Evolutionary conservation across 495 filamentous ascomycete genomes (phyloP).

Genomic region (Podospora anserina): DNA sequence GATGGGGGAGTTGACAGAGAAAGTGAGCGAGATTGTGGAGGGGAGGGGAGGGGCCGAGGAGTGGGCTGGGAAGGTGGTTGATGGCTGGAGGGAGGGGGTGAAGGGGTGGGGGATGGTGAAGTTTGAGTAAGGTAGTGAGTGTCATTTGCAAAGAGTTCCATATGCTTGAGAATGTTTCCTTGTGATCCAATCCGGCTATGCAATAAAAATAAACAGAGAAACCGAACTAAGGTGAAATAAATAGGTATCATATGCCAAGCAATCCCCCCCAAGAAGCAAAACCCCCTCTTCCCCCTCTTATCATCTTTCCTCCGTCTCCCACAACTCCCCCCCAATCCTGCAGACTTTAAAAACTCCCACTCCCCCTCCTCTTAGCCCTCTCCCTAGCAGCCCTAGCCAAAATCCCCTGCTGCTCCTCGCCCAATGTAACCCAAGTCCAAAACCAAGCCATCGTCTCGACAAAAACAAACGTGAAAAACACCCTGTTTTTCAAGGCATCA

Average conservation of each 20-base stretch:
- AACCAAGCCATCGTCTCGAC: constrained; percentile 85
- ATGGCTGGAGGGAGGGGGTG: constrained; percentile 43
- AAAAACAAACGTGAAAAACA: constrained; percentile 81
- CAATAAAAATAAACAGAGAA: background rate
- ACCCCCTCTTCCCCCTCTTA: background rate
- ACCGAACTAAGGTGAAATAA: constrained; percentile 1
- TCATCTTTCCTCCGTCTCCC: background rate
- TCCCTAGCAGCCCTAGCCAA: constrained; percentile 31
- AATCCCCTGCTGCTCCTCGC: constrained; percentile 47
- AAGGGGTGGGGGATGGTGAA: constrained; percentile 40
- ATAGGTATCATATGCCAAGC: background rate
- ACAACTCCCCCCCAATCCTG: background rate
- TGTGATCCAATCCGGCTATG: background rate
- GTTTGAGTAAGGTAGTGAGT: constrained; percentile 25
- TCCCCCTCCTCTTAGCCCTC: constrained; percentile 27
- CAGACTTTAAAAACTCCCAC: background rate
- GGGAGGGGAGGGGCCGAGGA: constrained; percentile 35
- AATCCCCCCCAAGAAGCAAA: background rate
- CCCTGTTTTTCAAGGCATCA: constrained; percentile 69
- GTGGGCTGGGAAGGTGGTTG: constrained; percentile 41
- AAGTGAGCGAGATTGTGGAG: constrained; percentile 28
- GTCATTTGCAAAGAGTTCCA: too few species aligned
- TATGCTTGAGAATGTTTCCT: background rate
- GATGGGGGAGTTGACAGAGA: constrained; percentile 21
- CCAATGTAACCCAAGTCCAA: constrained; percentile 65